Evolutionary conservation across 2,329 filamentous ascomycete genomes (phyloP), one percentile per base, ranked within the genome.

Genomic region (Penicillium sumatraense): DNA sequence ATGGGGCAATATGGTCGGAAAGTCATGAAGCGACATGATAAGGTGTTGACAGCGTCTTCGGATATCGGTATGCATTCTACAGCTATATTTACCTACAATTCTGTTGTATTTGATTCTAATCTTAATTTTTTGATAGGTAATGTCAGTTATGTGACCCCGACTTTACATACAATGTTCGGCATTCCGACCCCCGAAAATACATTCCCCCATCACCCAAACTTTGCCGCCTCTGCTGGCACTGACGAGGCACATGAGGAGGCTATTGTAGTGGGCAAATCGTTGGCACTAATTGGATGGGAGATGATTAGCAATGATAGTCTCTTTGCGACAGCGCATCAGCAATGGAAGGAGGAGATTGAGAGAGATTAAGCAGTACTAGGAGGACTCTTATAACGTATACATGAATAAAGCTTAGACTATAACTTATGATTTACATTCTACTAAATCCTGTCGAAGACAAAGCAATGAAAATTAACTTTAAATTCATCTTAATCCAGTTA

Each of bases 161-260:
- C 74, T 4, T 77, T 83, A 47, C 81, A 83, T 57, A 77, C 78
- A 3, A 77, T 74, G 27, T 82, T 83, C 54, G 71, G 67, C 1
- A 79, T 83, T 29, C 72, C 76, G 0, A 70, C 74, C 1, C 61
- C 70, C 0, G 69, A 74, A 11, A 74, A 67, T 4, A 58, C 62
- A 0, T 70, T 60, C 21, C 70, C 65, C 3, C 75, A 78, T 75
- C 21, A 73, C 27, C 73, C 75, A 7, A 62, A 68, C 3, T 83
- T 83, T 62, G 72, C 80, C 0, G 73, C 71, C 0, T 78, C 75
- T 0, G 80, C 81, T 3, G 75, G 74, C 9, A 74, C 72, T 58
- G 45, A 79, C 67, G 35, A 63, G 50, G 75, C 78, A 0, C 77
- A 80, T 54, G 61, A 65, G 1, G 68, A 72, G n/a, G 77, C 79